Conservation (phyloP, 2,329 filamentous ascomycete genomes). For the Verticillium isaacii region DNA sequence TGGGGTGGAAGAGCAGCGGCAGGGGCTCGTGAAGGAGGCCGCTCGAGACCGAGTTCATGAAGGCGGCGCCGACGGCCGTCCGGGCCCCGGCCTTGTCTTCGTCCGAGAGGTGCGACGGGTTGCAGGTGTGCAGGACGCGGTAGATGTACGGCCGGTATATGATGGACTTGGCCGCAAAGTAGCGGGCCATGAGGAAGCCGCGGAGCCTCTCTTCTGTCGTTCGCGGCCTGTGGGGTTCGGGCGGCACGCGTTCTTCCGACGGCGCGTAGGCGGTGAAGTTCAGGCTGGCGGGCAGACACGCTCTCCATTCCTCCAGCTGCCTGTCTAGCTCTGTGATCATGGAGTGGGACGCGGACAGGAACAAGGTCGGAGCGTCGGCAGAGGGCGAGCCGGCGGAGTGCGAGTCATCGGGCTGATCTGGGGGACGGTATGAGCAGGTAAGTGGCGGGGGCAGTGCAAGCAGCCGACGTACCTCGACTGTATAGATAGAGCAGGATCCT, state of each 20-base stretch:
- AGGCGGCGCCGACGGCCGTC: neutral
- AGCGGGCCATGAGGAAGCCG: constrained; percentile 5
- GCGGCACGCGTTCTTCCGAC: neutral
- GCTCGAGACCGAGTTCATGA: neutral
- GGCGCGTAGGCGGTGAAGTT: neutral
- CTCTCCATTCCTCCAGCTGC: constrained; percentile 7
- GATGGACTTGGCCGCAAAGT: constrained; percentile 8
- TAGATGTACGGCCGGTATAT: constrained; percentile 4
- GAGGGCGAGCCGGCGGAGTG: neutral
- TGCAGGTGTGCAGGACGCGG: neutral
- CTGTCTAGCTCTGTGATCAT: constrained; percentile 5
- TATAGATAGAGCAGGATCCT: constrained; percentile 5
- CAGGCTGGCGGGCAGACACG: neutral
- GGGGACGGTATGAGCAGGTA: neutral
- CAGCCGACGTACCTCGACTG: neutral
- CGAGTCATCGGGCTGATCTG: neutral
- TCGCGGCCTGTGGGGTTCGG: neutral
- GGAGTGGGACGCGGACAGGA: neutral
- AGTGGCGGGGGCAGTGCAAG: neutral
- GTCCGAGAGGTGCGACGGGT: neutral
- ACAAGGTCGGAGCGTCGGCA: neutral
- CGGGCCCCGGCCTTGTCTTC: neutral
- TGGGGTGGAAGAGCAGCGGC: neutral
- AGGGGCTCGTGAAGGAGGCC: neutral
- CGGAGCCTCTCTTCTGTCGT: constrained; percentile 2